Percentiles rank a stretch among this genome's conserved stretches.
phyloP scores from a whole-genome alignment of 257 asterid genomes.

The Solanum chilense region DNA sequence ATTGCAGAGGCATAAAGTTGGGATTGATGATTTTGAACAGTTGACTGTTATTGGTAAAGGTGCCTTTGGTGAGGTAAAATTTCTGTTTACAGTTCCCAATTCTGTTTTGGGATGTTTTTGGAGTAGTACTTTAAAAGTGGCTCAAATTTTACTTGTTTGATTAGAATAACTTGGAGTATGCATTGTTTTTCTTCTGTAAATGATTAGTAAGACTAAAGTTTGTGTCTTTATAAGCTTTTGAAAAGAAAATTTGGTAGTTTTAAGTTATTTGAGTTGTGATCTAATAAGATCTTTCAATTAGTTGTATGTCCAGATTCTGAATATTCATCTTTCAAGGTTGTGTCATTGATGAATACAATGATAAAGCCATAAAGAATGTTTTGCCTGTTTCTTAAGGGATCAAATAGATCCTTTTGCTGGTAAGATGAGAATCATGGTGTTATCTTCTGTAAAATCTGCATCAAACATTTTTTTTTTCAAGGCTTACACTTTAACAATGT shows the following conservation, averaged over 20 bases:
- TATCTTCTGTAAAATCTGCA: background rate
- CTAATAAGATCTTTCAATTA: background rate
- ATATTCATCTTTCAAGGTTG: background rate
- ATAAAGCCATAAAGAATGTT: background rate
- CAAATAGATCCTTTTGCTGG: background rate
- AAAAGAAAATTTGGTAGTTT: background rate
- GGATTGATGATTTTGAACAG: conserved; percentile 95
- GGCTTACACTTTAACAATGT: background rate
- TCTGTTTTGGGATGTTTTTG: background rate
- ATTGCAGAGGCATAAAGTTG: conserved; percentile 95
- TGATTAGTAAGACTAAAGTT: background rate
- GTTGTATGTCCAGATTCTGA: background rate
- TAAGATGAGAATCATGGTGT: background rate
- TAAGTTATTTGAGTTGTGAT: background rate
- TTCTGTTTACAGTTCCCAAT: background rate
- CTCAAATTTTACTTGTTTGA: background rate
- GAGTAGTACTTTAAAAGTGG: background rate
- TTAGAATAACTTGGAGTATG: background rate
- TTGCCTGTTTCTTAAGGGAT: background rate
- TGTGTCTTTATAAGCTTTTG: background rate
- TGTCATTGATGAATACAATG: background rate
- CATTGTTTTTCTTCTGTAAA: background rate
- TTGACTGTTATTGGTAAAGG: conserved; percentile 87
- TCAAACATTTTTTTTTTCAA: background rate
- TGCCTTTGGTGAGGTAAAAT: conserved; percentile 81